Conservation (phyloP, 2,329 filamentous ascomycete species). For the Diaporthe sp. region DNA sequence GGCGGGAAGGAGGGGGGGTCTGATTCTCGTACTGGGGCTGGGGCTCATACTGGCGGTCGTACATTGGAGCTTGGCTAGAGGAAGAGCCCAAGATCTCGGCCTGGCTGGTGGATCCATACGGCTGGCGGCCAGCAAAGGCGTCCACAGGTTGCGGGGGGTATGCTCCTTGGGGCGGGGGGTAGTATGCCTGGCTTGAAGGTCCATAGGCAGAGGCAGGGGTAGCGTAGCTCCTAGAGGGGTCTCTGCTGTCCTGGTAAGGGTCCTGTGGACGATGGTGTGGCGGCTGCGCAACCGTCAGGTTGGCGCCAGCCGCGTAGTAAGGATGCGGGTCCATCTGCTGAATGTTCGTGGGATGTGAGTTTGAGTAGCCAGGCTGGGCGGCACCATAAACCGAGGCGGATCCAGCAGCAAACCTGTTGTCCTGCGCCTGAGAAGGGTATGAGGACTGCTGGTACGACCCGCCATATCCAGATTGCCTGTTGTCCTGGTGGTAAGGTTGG, state of each 20-base stretch:
- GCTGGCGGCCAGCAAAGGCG: constrained; percentile 69
- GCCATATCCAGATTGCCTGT: constrained; percentile 44
- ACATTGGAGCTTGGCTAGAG: constrained; percentile 40
- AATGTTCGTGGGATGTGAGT: constrained; percentile 12
- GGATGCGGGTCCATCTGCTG: constrained; percentile 13
- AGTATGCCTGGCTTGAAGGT: constrained; percentile 43
- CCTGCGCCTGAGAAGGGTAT: constrained; percentile 24
- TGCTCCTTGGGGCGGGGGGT: constrained; percentile 47
- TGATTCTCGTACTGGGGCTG: constrained; percentile 37
- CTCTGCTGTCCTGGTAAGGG: constrained; percentile 35
- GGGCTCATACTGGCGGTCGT: constrained; percentile 37
- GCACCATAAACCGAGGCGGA: not conserved
- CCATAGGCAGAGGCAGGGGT: constrained; percentile 1
- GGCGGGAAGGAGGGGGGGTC: constrained; percentile 36
- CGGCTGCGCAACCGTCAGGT: not conserved
- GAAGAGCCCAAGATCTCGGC: constrained; percentile 31
- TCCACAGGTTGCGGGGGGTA: constrained; percentile 62
- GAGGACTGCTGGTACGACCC: constrained; percentile 38
- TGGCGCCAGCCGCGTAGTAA: constrained; percentile 1
- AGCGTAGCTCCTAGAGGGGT: constrained; percentile 28
- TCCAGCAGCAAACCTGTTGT: constrained; percentile 32
- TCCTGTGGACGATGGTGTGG: constrained; percentile 3
- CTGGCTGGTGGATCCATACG: constrained; percentile 55
- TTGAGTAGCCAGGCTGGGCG: constrained; percentile 16
- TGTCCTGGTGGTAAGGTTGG: constrained; percentile 44